A percentile compares a stretch with the other conserved stretches of the same genome.
Evolutionary conservation across 352 stramenopile species (phyloP).

Genomic region (Globisporangium takayamanum): DNA sequence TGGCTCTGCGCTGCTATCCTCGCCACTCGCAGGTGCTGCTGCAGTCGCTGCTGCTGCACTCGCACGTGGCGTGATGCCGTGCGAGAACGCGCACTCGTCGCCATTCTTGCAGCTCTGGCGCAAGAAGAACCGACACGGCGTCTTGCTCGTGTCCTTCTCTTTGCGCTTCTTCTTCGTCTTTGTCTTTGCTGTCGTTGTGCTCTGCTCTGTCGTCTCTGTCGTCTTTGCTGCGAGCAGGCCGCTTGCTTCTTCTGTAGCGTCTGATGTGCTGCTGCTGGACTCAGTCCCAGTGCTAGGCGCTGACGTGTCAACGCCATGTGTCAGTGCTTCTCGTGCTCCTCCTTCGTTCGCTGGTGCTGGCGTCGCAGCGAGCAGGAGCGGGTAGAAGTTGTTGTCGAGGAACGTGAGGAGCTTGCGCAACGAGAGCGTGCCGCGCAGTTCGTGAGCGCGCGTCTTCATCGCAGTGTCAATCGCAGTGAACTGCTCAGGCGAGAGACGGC

Average conservation of each 20-base stretch:
- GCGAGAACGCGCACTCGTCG: constrained; percentile 61
- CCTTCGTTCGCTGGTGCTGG: too few species aligned
- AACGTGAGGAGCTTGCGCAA: constrained; percentile 75
- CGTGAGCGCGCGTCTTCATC: constrained; percentile 26
- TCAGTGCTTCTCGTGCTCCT: constrained; percentile 9
- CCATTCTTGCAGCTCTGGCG: constrained; percentile 49
- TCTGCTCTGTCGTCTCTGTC: not conserved
- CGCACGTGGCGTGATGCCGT: constrained; percentile 19
- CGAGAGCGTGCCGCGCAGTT: constrained; percentile 40
- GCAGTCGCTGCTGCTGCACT: not conserved
- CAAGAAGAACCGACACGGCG: constrained; percentile 43
- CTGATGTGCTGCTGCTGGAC: not conserved
- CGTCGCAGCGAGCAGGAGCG: constrained; percentile 13
- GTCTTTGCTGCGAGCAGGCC: not conserved
- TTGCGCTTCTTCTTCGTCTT: constrained; percentile 2
- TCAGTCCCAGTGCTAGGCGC: not conserved
- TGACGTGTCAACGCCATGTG: not conserved
- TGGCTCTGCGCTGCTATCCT: too few species aligned
- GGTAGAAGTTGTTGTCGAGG: constrained; percentile 79
- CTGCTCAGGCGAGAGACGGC: constrained; percentile 30
- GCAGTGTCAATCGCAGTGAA: constrained; percentile 28
- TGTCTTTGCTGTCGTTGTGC: not conserved
- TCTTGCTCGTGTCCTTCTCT: constrained; percentile 12
- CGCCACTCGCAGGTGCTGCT: not conserved
- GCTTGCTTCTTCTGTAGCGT: not conserved